A percentile compares a stretch with the other conserved stretches of the same genome.
phyloP scores from a whole-genome alignment of 805 yeast genomes.

The Maudiozyma turicensis region DNA sequence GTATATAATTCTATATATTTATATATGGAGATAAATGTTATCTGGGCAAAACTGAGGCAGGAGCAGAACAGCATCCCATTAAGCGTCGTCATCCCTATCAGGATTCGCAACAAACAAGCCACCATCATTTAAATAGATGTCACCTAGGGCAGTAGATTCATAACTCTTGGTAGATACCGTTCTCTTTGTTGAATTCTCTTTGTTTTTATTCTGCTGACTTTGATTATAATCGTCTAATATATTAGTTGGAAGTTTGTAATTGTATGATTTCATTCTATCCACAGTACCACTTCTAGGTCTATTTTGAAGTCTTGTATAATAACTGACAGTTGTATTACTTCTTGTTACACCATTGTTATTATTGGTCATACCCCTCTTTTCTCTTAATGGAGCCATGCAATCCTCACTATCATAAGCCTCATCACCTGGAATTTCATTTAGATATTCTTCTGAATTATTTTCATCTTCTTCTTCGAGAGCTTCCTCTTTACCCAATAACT shows the following conservation, averaged over 20 bases:
- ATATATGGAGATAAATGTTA: too few species aligned
- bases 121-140: slow-evolving; percentile 9
- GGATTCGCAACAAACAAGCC: slow-evolving; percentile 26
- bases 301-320: slow-evolving; percentile 24
- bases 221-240: slow-evolving; percentile 14
- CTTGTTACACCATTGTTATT: slow-evolving; percentile 12
- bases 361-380: slow-evolving; percentile 5
- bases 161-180: slow-evolving; percentile 5
- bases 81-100: slow-evolving; percentile 17
- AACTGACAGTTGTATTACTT: slow-evolving; percentile 25
- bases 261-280: slow-evolving; percentile 12
- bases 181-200: background rate
- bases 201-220: background rate
- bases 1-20: too few species aligned
- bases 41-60: too few species aligned
- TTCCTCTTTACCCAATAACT: slow-evolving; percentile 17
- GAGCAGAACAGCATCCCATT: too few species aligned
- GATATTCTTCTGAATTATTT: slow-evolving; percentile 14
- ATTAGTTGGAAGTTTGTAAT: slow-evolving; percentile 16
- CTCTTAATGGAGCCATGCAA: slow-evolving; percentile 26
- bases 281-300: slow-evolving; percentile 22
- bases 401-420: slow-evolving; percentile 31
- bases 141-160: slow-evolving; percentile 3
- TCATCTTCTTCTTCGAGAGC: slow-evolving; percentile 2
- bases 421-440: slow-evolving; percentile 29